A percentile compares a stretch with the other conserved stretches of the same genome.
Evolutionary conservation across 2,329 filamentous ascomycete genomes (phyloP).

Genomic region (Plenodomus biglobosus): DNA sequence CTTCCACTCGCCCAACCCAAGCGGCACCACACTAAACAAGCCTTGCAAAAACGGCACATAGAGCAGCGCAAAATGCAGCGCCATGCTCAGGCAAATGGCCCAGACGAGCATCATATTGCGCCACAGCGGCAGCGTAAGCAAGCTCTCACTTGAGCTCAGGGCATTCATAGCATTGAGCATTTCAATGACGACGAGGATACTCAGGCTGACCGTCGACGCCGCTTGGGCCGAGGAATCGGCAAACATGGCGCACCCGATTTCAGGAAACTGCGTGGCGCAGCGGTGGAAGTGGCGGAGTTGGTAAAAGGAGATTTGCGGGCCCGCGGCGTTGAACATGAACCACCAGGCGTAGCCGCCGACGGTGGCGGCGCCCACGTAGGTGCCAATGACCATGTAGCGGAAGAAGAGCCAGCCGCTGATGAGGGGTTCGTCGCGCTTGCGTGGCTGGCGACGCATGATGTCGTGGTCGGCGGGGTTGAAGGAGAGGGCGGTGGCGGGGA

Average conservation of each 20-base stretch:
- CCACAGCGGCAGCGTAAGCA: slow-evolving; percentile 93
- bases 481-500: slow-evolving; percentile 91
- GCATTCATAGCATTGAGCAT: slow-evolving; percentile 99
- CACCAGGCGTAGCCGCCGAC: slow-evolving; percentile 99
- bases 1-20: slow-evolving; percentile 87
- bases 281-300: slow-evolving; percentile 92
- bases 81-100: slow-evolving; percentile 90
- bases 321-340: slow-evolving; percentile 94
- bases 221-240: slow-evolving; percentile 80
- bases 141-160: slow-evolving; percentile 89
- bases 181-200: slow-evolving; percentile 91
- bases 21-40: slow-evolving; percentile 86
- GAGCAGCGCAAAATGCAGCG: slow-evolving; percentile 87
- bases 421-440: slow-evolving; percentile 89
- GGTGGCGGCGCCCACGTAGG: slow-evolving; percentile 90
- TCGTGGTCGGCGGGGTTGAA: slow-evolving; percentile 99
- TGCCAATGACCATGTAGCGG: slow-evolving; percentile 94
- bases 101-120: slow-evolving; percentile 98
- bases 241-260: slow-evolving; percentile 93
- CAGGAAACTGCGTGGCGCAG: slow-evolving; percentile 80
- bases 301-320: slow-evolving; percentile 87
- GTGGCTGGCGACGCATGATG: slow-evolving; percentile 89
- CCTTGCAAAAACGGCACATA: slow-evolving; percentile 87
- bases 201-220: slow-evolving; percentile 90
- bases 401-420: slow-evolving; percentile 97